Evolutionary conservation across 371 early-diverging fungal species (phyloP), one percentile per base, ranked within the genome.

Genomic region (Catenaria anguillulae): DNA sequence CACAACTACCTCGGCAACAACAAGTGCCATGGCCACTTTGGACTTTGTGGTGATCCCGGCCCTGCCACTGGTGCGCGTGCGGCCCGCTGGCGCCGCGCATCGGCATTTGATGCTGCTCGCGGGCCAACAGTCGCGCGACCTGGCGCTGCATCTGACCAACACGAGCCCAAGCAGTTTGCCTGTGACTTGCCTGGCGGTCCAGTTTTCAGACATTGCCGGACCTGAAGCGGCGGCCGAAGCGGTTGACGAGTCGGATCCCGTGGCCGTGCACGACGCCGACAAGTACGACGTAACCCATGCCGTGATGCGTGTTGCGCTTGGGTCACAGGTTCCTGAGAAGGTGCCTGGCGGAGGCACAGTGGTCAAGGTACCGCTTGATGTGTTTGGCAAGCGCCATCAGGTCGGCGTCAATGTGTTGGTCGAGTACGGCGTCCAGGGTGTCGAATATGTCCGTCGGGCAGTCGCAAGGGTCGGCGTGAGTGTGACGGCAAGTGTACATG

Each of bases 31-130:
- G n/a, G n/a, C n/a, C n/a, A n/a, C n/a, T n/a, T n/a, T 61, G 17
- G 33, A 59, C 15, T 61, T 23, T 26, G 26, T 8, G 33, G 54
- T 61, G 26, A 13, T 61, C 17, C n/a, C 61, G 21, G 17, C 61
- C 1, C 10, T 54, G 56, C 55, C 61, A 17, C 26, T 61, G 33
- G 17, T 61, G 15, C 24, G 29, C 13, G n/a, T 61, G 54, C 33
- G 42, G 21, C 8, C 33, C 29, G 24, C 29, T 8, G 61, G 42
- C 29, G 54, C 58, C 35, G 45, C 24, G 10, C 56, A 54, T 33
- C 17, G 23, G 29, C 24, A 23, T 29, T 2, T 61, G 24, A 61
- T 60, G 61, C 29, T 61, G 17, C 40, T 61, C 31, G 61, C 60
- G 54, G 61, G 61, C 33, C 29, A 61, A 5, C 4, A 17, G 24